Percentiles rank a stretch among this genome's conserved stretches.
Evolutionary conservation across 148 eudicot genomes (phyloP).

Genomic region (Diospyros lotus): DNA sequence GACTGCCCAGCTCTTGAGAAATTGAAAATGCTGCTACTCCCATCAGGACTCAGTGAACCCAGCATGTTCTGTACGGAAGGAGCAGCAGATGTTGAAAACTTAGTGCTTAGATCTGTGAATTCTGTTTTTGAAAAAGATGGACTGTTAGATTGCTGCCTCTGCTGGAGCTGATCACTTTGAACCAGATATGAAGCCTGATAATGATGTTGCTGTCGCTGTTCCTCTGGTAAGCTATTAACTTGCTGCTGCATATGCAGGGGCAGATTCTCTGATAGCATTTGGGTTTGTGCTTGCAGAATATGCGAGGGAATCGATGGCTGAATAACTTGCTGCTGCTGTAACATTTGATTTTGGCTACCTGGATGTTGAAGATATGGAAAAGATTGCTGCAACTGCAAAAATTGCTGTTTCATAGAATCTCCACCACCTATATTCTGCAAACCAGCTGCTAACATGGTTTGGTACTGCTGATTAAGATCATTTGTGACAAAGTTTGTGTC

Average conservation of each 20-base stretch:
- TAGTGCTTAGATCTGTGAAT: conserved; percentile 31
- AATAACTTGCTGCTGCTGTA: conserved; percentile 54
- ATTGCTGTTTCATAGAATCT: conserved; percentile 62
- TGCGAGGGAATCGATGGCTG: conserved; percentile 57
- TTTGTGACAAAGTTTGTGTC: conserved; percentile 49
- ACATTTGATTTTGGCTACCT: conserved; percentile 47
- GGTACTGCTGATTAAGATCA: conserved; percentile 82
- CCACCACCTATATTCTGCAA: conserved; percentile 60
- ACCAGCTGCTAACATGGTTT: conserved; percentile 71
- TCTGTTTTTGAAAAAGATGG: conserved; percentile 57
- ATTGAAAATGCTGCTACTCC: conserved; percentile 56
- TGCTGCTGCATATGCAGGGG: conserved; percentile 39
- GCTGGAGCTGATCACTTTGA: conserved; percentile 46
- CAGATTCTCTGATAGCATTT: conserved; percentile 42
- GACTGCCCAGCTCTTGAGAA: conserved; percentile 47
- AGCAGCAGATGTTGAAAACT: conserved; percentile 38
- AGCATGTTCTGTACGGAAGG: conserved; percentile 56
- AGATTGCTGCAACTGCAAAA: conserved; percentile 84
- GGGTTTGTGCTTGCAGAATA: conserved; percentile 60
- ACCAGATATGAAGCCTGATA: conserved; percentile 55
- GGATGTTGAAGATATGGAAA: conserved; percentile 66
- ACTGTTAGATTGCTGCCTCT: conserved; percentile 46
- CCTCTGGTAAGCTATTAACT: conserved; percentile 42
- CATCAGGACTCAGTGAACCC: conserved; percentile 54
- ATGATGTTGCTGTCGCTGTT: conserved; percentile 40